Conservation (phyloP, 2,329 filamentous ascomycete genomes). For the Fusarium camptoceras region DNA sequence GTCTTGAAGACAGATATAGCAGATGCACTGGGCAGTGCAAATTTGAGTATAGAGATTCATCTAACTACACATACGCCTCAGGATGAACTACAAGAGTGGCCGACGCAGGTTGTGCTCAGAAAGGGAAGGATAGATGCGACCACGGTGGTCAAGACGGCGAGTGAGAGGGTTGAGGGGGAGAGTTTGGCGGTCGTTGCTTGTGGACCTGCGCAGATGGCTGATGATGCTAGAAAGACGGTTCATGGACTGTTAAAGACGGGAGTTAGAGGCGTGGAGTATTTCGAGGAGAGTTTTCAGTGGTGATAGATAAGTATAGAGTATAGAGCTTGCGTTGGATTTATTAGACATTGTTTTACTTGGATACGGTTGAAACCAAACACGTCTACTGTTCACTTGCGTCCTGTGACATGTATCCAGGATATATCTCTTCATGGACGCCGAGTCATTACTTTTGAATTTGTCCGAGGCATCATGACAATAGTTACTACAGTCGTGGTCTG, state of each 20-base stretch:
- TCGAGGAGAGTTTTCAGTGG: constrained; percentile 60
- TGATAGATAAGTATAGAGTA: constrained; percentile 30
- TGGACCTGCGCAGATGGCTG: constrained; percentile 59
- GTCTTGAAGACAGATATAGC: constrained; percentile 52
- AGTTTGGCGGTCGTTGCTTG: constrained; percentile 58
- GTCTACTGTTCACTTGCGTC: accelerated
- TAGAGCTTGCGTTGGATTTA: neutral
- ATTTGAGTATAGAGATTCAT: constrained; percentile 53
- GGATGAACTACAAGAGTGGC: constrained; percentile 19
- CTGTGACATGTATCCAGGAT: too few species aligned
- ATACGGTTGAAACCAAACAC: too few species aligned
- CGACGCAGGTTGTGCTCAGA: constrained; percentile 31
- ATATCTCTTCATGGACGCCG: too few species aligned
- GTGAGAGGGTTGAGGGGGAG: constrained; percentile 33
- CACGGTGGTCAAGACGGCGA: constrained; percentile 48
- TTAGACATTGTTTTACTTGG: too few species aligned
- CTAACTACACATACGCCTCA: constrained; percentile 45
- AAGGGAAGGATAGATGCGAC: constrained; percentile 51
- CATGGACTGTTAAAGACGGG: constrained; percentile 47
- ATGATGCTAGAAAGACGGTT: constrained; percentile 55
- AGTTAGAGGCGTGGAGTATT: constrained; percentile 53
- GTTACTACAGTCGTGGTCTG: too few species aligned
- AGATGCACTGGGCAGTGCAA: constrained; percentile 44
- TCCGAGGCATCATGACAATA: too few species aligned
- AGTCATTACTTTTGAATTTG: too few species aligned